phyloP scores from a whole-genome alignment of 2,329 filamentous ascomycete genomes.

The Beauveria brongniartii region DNA sequence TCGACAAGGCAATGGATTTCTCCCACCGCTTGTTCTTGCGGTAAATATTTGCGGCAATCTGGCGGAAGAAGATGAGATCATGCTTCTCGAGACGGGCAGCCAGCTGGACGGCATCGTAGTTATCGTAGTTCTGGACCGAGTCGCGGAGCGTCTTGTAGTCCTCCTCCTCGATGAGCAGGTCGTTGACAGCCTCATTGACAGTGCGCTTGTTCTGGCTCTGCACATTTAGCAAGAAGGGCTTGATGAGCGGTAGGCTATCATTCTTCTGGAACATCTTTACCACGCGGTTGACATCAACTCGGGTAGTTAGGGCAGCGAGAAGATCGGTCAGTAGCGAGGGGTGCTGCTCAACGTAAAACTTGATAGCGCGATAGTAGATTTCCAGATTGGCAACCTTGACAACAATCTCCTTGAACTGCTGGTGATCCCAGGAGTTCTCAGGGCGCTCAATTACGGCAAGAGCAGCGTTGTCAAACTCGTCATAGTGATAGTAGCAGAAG shows the following conservation, averaged over 20 bases:
- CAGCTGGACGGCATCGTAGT: conserved; percentile 92
- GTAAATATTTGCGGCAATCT: conserved; percentile 97
- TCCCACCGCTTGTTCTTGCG: conserved; percentile 99
- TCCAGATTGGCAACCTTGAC: conserved; percentile 97
- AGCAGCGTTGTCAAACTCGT: conserved; percentile 95
- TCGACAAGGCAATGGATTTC: conserved; percentile 94
- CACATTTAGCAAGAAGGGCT: conserved; percentile 95
- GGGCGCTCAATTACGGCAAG: conserved; percentile 97
- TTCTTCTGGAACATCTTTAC: conserved; percentile 98
- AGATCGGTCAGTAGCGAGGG: conserved; percentile 93
- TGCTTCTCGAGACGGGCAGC: conserved; percentile 93
- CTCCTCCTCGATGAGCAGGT: conserved; percentile 95
- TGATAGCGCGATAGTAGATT: conserved; percentile 96
- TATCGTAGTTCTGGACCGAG: conserved; percentile 97
- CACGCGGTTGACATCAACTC: conserved; percentile 97
- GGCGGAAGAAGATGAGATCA: conserved; percentile 97
- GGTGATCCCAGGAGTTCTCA: conserved; percentile 97
- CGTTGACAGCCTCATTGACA: conserved; percentile 97
- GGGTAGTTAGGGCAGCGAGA: conserved; percentile 80
- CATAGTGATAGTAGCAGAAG: conserved; percentile 97
- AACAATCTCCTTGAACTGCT: conserved; percentile 98
- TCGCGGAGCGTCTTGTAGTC: conserved; percentile 98
- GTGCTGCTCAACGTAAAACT: conserved; percentile 97
- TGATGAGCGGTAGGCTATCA: conserved; percentile 95
- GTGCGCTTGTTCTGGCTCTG: conserved; percentile 96